Evolutionary conservation across 768 basidiomycete genomes (phyloP), one percentile per base, ranked within the genome.

Genomic region (Amanita jacksonii): DNA sequence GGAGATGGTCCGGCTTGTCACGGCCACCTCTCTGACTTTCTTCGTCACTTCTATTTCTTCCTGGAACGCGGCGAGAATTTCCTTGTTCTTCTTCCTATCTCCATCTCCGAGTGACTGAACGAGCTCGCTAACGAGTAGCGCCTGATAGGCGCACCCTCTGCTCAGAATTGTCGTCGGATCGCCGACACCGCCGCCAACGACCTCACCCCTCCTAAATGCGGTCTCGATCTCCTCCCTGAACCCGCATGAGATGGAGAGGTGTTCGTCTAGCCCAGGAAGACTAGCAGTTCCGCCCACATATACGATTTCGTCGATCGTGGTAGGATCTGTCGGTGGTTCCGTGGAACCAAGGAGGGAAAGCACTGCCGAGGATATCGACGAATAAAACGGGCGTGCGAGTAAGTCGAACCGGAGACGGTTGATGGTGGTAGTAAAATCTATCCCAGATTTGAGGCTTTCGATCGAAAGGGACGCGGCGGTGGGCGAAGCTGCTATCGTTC

Each of bases 391-490:
- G 13, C 76, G 64, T 1, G 74, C 73, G 52, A 81, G 67, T 60
- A 82, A 70, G 50, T 82, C 80, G 59, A 79, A 79, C 13, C 77
- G 68, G 66, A 77, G 66, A 12, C 74, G 68, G 59, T 74, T 76
- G 49, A 66, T 63, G 3, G 62, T 60, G 50, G 79, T 83, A 3
- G 86, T 91, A 57, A 82, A 90, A 63, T 99, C 94, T 28, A 87
- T 58, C 1, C 93, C 94, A 46, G 94, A 92, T 61, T 93, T 94
- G 53, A 99, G 74, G 0, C 85, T 88, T 63, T 96, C 92, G 51
- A 99, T 86, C 12, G 86, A 85, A 63, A 90, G 89, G 1, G 87
- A 86, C 1, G 90, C 92, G 1, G 91, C 87, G 10, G 85, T 84
- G 2, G 83, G 75, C 3, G 82, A 84, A 0, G 94, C 93, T 41